phyloP scores from a whole-genome alignment of 1,284 basidiomycete genomes.

The Pterulicium gracile region DNA sequence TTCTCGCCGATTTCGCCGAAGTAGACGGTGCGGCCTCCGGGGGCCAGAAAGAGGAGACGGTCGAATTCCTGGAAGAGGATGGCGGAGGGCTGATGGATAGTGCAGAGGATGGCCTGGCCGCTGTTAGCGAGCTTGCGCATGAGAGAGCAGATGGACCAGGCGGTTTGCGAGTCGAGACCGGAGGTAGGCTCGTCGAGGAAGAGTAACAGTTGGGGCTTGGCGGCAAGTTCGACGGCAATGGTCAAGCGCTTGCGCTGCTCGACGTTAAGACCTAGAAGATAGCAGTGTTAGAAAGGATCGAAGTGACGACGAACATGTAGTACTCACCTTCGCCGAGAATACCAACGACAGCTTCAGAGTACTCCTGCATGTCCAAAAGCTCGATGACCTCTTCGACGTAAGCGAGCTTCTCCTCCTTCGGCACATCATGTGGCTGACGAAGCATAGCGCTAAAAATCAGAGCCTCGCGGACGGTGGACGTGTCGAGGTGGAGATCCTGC shows the following conservation, averaged over 20 bases:
- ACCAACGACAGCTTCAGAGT: slow-evolving; percentile 58
- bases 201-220: slow-evolving; percentile 23
- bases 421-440: slow-evolving; percentile 45
- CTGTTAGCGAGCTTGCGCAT: slow-evolving; percentile 44
- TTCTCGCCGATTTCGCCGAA: slow-evolving; percentile 46
- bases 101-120: slow-evolving; percentile 49
- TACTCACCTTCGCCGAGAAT: slow-evolving; percentile 35
- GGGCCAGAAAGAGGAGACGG: slow-evolving; percentile 30
- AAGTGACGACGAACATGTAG: background rate
- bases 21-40: slow-evolving; percentile 41
- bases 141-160: slow-evolving; percentile 32
- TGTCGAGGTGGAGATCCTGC: slow-evolving; percentile 46
- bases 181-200: slow-evolving; percentile 60
- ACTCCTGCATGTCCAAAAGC: slow-evolving; percentile 52
- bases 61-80: slow-evolving; percentile 50
- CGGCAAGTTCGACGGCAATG: slow-evolving; percentile 56
- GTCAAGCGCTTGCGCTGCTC: slow-evolving; percentile 61
- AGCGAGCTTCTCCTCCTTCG: slow-evolving; percentile 48
- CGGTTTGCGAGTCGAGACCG: slow-evolving; percentile 61
- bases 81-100: slow-evolving; percentile 52
- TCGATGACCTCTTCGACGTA: slow-evolving; percentile 64
- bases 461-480: slow-evolving; percentile 55
- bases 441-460: slow-evolving; percentile 57
- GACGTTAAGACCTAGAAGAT: slow-evolving; percentile 20
- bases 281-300: background rate